Evolutionary conservation across 2,329 filamentous ascomycete genomes (phyloP).

Genomic region (Pyrenochaeta sp.): DNA sequence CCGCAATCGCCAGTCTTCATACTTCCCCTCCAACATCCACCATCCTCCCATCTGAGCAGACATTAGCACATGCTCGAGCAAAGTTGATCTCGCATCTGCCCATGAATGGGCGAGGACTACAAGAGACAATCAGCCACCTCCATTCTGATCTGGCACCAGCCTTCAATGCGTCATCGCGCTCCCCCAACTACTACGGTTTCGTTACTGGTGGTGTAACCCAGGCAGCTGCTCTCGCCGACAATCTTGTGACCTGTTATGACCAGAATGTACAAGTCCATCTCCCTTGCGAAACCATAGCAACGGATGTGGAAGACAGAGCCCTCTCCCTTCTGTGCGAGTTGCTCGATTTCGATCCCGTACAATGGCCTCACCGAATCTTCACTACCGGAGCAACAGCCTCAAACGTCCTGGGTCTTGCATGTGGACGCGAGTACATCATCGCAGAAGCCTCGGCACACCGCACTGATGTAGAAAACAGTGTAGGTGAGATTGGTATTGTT

Average conservation of each 20-base stretch:
- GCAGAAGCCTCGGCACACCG: conserved; percentile 53
- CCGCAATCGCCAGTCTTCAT: conserved; percentile 35
- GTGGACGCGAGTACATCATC: conserved; percentile 75
- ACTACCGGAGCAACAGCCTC: conserved; percentile 76
- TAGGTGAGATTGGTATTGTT: conserved; percentile 75
- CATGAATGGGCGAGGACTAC: conserved; percentile 53
- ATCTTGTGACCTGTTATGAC: conserved; percentile 80
- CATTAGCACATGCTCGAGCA: conserved; percentile 41
- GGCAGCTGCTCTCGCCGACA: conserved; percentile 82
- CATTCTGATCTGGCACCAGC: conserved; percentile 60
- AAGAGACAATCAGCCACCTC: conserved; percentile 55
- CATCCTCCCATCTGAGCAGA: conserved; percentile 47
- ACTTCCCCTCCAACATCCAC: conserved; percentile 20
- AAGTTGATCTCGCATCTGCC: conserved; percentile 51
- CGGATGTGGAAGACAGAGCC: conserved; percentile 77
- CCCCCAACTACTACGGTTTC: conserved; percentile 76
- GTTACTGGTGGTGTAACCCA: conserved; percentile 84
- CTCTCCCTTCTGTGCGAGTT: conserved; percentile 74
- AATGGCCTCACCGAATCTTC: conserved; percentile 79
- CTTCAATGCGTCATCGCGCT: conserved; percentile 70
- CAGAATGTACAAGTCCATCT: conserved; percentile 88
- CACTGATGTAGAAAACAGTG: conserved; percentile 45
- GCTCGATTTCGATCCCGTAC: conserved; percentile 63
- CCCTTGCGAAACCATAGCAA: conserved; percentile 76
- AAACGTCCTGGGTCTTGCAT: conserved; percentile 72